Base-by-base conservation (phyloP, 2,329 filamentous ascomycete species). In the Trichophyton verrucosum region DNA sequence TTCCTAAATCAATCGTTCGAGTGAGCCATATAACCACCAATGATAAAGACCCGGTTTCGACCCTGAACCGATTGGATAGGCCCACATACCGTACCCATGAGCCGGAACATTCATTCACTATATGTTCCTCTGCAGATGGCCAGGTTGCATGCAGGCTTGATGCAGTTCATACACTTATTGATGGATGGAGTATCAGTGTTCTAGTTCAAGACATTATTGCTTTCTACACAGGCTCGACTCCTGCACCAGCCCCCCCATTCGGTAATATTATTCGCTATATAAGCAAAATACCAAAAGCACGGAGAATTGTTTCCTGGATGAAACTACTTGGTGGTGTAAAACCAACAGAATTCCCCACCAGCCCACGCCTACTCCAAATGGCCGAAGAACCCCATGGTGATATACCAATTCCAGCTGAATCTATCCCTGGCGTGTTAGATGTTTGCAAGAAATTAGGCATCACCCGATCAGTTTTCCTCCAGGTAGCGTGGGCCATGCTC, bases 401-500 rank as follows among this genome's bases (percentile, higher is more conserved):
- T 17, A 57, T 63, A 7, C 53, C 44, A 9, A 38, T 47, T 33
- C 17, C 62, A 20, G 38, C 64, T 11, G 60, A 59, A 17, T 36
- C 42, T 9, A 57, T 57, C 13, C 36, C 53, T 20, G 53, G 53
- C 8, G 53, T 57, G 2, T 17, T 40, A 20, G 53, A 40, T 20
- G 62, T 65, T 49, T 65, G 62, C 55, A 59, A 58, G 40, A 62
- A 55, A 27, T 44, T 61, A 13, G 61, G 47, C n/a, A 24, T 62
- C 6, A 83, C 80, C 0, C 63, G 78, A 0, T 78, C 80, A 0
- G 79, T 75, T 46, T 65, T 82, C 1, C 71, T 83, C 0, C 79
- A 82, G 59, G 72, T 80, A 33, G 74, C 74, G 0, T 83, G 81
- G 81, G 77, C 76, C 0, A 71, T 82, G 20, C 73, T 80, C 0